Evolutionary conservation across 805 yeast species (phyloP), one percentile per base, ranked within the genome.

Genomic region (Debaryomyces castellii): DNA sequence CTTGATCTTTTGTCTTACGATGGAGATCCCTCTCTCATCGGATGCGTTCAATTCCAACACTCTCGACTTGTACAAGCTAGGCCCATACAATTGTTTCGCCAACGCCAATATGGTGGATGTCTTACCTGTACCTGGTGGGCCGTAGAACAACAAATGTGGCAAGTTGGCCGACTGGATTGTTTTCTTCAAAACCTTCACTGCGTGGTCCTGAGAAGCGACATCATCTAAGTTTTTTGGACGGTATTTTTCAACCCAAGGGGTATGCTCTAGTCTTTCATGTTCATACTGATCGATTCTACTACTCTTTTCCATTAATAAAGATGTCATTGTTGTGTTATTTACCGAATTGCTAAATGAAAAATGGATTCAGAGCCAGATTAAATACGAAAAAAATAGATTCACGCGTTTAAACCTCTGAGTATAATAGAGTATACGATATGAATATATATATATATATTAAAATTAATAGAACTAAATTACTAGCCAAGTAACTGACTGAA

Each of bases 111-210:
- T 85, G 0, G 96, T 89, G 2, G 96, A 88, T 0, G 96, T 89
- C 58, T 89, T 89, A 51, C 96, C 96, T 0, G 96, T 89, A 16
- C 96, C 96, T 40, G 96, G 96, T 1, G 96, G 96, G 0, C 96
- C 96, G 60, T 89, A 89, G 68, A 89, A 89, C 32, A 89, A 67
- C 94, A 89, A 85, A 63, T 89, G 96, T 3, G 98, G 97, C 45
- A 89, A 69, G 62, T 92, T 94, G 23, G 91, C 86, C 10, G 92
- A 80, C 46, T 81, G 75, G 16, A 94, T 64, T 1, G 96, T 87
- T 59, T 83, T 82, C 62, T 87, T 85, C 49, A 94, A 71, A 24
- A 94, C 92, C 17, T 78, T 80, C 9, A 92, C 88, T 0, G 98
- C 90, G 54, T 89, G 90, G 41, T 85, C 92, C 62, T 94, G 99